phyloP scores from a whole-genome alignment of 73 alveolate species.

The Tetrahymena thermophila region DNA sequence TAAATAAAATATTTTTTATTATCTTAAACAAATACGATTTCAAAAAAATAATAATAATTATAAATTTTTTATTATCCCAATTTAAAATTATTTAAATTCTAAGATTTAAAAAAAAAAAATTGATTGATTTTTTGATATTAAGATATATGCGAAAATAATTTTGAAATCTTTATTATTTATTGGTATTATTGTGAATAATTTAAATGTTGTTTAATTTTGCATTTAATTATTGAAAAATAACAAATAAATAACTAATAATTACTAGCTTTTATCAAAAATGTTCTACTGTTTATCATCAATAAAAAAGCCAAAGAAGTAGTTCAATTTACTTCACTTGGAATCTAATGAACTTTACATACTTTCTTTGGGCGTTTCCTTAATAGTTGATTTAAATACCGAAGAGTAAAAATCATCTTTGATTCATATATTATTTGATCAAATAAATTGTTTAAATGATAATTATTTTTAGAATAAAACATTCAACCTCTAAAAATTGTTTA shows the following conservation, averaged over 20 bases:
- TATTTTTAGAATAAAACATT: too few relatives aligned
- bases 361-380: conserved; percentile 7
- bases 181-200: not conserved
- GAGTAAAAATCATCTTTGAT: not conserved
- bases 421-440: too few relatives aligned
- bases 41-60: too few relatives aligned
- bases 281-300: conserved; percentile 23
- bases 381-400: conserved; percentile 1
- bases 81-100: not conserved
- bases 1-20: too few relatives aligned
- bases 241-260: not conserved
- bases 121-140: not conserved
- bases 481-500: too few relatives aligned
- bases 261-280: not conserved
- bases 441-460: not conserved
- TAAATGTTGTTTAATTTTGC: not conserved
- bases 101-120: not conserved
- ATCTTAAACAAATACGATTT: too few relatives aligned
- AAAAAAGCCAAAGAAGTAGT: conserved; percentile 26
- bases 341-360: conserved; percentile 12
- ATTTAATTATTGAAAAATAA: not conserved
- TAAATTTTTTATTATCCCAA: too few relatives aligned
- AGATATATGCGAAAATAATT: not conserved
- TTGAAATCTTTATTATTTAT: not conserved
- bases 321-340: conserved; percentile 30